A percentile compares a stretch with the other conserved stretches of the same genome.
Conservation (phyloP, 805 yeast genomes). For the Ogataea polymorpha region DNA sequence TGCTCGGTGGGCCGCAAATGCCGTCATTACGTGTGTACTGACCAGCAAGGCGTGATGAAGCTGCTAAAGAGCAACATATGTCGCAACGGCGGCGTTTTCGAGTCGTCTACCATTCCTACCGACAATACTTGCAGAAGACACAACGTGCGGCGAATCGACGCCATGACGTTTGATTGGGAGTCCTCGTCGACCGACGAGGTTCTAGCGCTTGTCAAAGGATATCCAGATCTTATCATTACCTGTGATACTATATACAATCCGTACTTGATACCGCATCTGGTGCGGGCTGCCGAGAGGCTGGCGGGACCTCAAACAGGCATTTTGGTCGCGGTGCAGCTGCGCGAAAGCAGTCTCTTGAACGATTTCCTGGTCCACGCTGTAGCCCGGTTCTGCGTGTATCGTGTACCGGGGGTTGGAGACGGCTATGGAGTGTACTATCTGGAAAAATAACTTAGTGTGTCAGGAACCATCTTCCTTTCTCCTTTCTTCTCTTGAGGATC, state of each 20-base stretch:
- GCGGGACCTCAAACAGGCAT: slow-evolving; percentile 36
- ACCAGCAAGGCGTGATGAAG: slow-evolving; percentile 53
- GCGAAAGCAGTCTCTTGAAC: slow-evolving; percentile 51
- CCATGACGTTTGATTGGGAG: slow-evolving; percentile 64
- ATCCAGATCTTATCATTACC: slow-evolving; percentile 51
- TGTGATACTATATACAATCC: slow-evolving; percentile 69
- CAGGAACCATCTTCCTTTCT: slow-evolving; percentile 92
- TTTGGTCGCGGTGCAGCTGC: slow-evolving; percentile 49
- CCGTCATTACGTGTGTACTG: slow-evolving; percentile 50
- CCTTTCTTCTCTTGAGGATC: slow-evolving; percentile 71
- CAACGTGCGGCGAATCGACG: slow-evolving; percentile 35
- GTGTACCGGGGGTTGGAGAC: slow-evolving; percentile 33
- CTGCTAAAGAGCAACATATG: slow-evolving; percentile 45
- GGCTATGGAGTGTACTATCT: slow-evolving; percentile 49
- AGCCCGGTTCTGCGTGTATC: slow-evolving; percentile 33
- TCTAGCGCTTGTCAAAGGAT: slow-evolving; percentile 1
- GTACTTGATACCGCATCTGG: slow-evolving; percentile 48
- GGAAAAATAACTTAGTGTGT: slow-evolving; percentile 50
- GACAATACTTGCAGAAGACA: background rate
- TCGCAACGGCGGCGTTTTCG: slow-evolving; percentile 33
- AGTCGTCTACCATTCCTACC: slow-evolving; percentile 22
- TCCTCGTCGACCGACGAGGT: slow-evolving; percentile 23
- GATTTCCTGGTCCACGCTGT: slow-evolving; percentile 38
- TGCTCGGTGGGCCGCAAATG: slow-evolving; percentile 36
- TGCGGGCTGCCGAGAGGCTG: slow-evolving; percentile 39